These are phyloP conservation scores for Apiospora pterosperma DNA, from an alignment of 2,329 filamentous ascomycete genomes.

Conservation along the genomic window DNA sequence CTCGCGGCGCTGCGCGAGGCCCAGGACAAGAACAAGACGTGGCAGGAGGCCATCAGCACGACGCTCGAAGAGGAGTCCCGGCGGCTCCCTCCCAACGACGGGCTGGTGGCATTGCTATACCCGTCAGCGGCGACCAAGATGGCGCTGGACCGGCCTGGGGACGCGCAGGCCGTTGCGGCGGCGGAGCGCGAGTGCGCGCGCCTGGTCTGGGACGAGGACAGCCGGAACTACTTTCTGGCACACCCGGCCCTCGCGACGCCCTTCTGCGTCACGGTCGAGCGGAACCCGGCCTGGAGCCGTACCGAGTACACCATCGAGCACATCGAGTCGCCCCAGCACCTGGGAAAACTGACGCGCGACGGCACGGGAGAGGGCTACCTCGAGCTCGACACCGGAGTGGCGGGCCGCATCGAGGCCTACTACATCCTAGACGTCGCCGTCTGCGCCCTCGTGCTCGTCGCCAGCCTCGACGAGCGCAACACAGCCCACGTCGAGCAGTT, in stretches of 20 bases:
- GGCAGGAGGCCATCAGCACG: constrained; percentile 56
- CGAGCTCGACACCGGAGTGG: constrained; percentile 59
- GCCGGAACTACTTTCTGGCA: constrained; percentile 56
- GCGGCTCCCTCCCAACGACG: constrained; percentile 54
- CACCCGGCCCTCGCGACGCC: constrained; percentile 62
- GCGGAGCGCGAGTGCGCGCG: constrained; percentile 68
- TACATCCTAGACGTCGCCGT: constrained; percentile 63
- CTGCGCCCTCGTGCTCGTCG: constrained; percentile 57
- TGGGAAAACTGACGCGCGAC: constrained; percentile 59
- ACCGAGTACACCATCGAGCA: constrained; percentile 65
- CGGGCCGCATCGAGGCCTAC: constrained; percentile 56
- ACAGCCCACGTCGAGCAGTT: constrained; percentile 46
- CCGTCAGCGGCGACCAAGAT: constrained; percentile 62
- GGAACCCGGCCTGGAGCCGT: constrained; percentile 56
- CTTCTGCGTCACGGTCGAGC: constrained; percentile 58
- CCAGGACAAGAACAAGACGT: constrained; percentile 40
- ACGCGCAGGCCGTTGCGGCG: constrained; percentile 56
- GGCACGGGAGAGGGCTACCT: constrained; percentile 57
- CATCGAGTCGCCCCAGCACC: constrained; percentile 56
- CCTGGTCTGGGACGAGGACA: constrained; percentile 68
- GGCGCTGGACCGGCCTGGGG: constrained; percentile 57
- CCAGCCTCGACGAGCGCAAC: constrained; percentile 53
- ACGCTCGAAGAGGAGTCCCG: constrained; percentile 54
- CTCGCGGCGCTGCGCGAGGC: constrained; percentile 30
- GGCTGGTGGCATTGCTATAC: constrained; percentile 66